phyloP scores from a whole-genome alignment of 2,329 filamentous ascomycete genomes.

The Sclerotinia sclerotiorum region DNA sequence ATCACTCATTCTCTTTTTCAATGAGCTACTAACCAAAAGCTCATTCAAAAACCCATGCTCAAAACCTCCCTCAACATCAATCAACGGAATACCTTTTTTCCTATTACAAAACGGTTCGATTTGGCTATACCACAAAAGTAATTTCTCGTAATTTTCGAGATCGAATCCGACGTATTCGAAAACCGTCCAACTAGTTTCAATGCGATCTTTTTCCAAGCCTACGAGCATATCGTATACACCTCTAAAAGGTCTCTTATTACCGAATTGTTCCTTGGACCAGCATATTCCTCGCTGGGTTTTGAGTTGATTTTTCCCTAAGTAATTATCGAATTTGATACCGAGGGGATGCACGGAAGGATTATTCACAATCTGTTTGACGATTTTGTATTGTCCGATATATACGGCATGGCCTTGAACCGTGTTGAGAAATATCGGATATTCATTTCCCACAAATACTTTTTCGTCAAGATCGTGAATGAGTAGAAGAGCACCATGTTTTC shows the following conservation, averaged over 20 bases:
- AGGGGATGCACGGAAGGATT: neutral
- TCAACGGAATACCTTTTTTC: neutral
- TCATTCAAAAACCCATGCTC: neutral
- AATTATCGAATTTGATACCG: neutral
- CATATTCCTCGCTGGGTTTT: neutral
- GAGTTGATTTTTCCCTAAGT: neutral
- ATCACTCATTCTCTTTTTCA: neutral
- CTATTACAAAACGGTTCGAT: neutral
- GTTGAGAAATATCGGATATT: neutral
- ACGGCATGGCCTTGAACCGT: neutral
- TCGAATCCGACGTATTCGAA: neutral
- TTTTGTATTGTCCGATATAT: neutral
- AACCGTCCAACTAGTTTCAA: neutral
- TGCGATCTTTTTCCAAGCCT: neutral
- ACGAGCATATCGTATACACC: neutral
- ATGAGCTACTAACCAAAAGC: too few relatives aligned
- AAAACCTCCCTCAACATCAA: neutral
- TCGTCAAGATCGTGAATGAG: neutral
- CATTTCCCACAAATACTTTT: neutral
- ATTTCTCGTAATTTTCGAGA: neutral
- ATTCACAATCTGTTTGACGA: neutral
- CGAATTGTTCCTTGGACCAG: neutral
- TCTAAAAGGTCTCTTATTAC: neutral
- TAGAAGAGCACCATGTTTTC: neutral
- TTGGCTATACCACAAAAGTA: neutral